Conservation (phyloP, 1,284 basidiomycete species). For the Ceratobasidium sp. region DNA sequence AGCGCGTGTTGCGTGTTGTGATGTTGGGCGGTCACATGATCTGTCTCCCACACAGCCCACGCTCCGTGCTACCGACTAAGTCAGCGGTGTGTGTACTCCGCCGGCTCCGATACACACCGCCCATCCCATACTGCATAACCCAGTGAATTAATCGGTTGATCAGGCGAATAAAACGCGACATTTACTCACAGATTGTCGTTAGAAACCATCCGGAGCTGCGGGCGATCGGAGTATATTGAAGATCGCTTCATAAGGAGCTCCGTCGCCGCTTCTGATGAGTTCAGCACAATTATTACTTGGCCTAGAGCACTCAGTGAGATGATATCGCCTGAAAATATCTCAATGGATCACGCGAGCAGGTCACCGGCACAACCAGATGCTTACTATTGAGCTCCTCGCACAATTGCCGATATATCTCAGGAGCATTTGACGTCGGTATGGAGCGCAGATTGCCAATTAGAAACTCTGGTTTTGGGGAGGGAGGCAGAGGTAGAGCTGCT, state of each 20-base stretch:
- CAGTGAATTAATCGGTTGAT: background rate
- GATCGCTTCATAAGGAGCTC: constrained; percentile 47
- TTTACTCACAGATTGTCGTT: constrained; percentile 9
- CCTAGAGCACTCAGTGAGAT: constrained; percentile 44
- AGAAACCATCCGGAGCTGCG: constrained; percentile 44
- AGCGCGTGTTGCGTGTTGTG: no score
- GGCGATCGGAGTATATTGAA: constrained; percentile 44
- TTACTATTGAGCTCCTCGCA: constrained; percentile 26
- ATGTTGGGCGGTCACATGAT: no score
- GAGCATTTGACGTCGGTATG: constrained; percentile 23
- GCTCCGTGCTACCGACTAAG: no score
- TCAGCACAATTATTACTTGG: constrained; percentile 45
- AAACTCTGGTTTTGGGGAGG: constrained; percentile 9
- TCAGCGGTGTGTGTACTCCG: no score
- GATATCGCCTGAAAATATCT: constrained; percentile 34
- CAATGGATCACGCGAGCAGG: background rate
- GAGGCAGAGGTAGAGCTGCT: constrained; percentile 16
- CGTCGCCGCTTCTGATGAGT: constrained; percentile 44
- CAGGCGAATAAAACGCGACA: no score
- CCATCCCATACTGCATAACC: constrained; percentile 8
- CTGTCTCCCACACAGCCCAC: no score
- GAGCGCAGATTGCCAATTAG: constrained; percentile 28
- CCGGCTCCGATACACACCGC: no score
- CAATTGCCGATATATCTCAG: constrained; percentile 9
- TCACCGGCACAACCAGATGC: background rate